These are phyloP conservation scores for Darksidea phi DNA, from an alignment of 495 filamentous ascomycete species.

Conservation along the genomic window DNA sequence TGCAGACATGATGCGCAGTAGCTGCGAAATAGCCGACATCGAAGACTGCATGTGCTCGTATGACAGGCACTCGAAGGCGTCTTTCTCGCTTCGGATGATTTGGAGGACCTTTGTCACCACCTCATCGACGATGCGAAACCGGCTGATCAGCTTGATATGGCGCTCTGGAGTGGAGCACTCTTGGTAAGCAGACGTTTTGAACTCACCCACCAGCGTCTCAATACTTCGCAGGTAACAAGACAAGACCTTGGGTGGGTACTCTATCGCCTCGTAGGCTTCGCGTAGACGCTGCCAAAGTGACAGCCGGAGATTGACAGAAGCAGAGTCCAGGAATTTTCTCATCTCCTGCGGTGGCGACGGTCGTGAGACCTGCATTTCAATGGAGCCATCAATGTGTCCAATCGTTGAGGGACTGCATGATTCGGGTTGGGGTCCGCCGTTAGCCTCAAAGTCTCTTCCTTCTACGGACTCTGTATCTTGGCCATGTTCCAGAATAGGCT, in stretches of 20 bases:
- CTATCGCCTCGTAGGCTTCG: slow-evolving; percentile 79
- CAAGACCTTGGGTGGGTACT: slow-evolving; percentile 80
- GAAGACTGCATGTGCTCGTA: slow-evolving; percentile 70
- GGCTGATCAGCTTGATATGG: slow-evolving; percentile 64
- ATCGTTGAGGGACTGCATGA: slow-evolving; percentile 43
- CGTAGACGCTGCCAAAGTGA: slow-evolving; percentile 85
- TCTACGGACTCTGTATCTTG: slow-evolving; percentile 7
- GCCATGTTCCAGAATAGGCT: slow-evolving; percentile 75
- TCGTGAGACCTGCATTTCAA: slow-evolving; percentile 11
- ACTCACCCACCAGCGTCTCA: slow-evolving; percentile 72
- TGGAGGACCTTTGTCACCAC: slow-evolving; percentile 64
- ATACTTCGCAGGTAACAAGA: slow-evolving; percentile 82
- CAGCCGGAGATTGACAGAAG: slow-evolving; percentile 74
- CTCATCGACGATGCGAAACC: slow-evolving; percentile 75
- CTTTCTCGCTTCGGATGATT: slow-evolving; percentile 60
- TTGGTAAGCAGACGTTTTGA: slow-evolving; percentile 62
- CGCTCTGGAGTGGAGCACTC: slow-evolving; percentile 62
- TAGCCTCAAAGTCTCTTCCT: slow-evolving; percentile 11
- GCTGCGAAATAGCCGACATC: slow-evolving; percentile 62
- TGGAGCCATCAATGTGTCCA: slow-evolving; percentile 25
- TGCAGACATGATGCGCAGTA: slow-evolving; percentile 71
- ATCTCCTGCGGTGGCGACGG: slow-evolving; percentile 56
- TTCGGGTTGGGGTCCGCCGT: slow-evolving; percentile 12
- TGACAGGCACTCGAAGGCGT: slow-evolving; percentile 78
- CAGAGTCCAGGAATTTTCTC: slow-evolving; percentile 75